Base-by-base conservation (phyloP, 129 eudicot species). In the Saposhnikovia divaricata region DNA sequence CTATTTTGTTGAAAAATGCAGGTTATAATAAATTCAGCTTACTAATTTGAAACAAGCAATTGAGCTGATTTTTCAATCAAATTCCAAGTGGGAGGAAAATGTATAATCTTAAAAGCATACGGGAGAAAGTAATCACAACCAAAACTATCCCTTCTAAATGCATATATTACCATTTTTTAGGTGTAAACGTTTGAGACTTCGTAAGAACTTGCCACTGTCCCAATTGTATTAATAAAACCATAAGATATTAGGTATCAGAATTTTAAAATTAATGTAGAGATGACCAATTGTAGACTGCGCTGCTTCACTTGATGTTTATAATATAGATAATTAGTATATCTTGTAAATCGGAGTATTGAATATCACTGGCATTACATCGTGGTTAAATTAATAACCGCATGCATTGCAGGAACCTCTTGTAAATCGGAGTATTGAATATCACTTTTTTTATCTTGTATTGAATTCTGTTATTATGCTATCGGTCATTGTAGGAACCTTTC, bases 401-500 rank as follows among this genome's bases (percentile, higher is more conserved):
- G 13, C 28, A 13, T n/a, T 74, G 28, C n/a, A n/a, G n/a, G n/a
- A n/a, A n/a, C n/a, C n/a, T n/a, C n/a, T n/a, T n/a, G n/a, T n/a
- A n/a, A n/a, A n/a, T n/a, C n/a, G n/a, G n/a, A n/a, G n/a, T n/a
- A n/a, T n/a, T n/a, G n/a, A n/a, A n/a, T n/a, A n/a, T n/a, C n/a
- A n/a, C 18, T 14, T 43, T 0, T 23, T 42, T 10, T 40, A 25
- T 9, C 44, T 9, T 12, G 11, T 25, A 44, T 38, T 78, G 16
- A 78, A 21, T 77, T 77, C 38, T 40, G 4, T 23, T 53, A 6
- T 23, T n/a, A 39, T 43, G 48, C 1, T 74, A 12, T 43, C 68
- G 39, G 13, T 71, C 40, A 48, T 16, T 69, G n/a, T 80, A 92
- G 97, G 97, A 92, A 79, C 90, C 90, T 45, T 92, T 88, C 85